phyloP scores from a whole-genome alignment of 495 filamentous ascomycete species.

The Hypoxylon rickii region DNA sequence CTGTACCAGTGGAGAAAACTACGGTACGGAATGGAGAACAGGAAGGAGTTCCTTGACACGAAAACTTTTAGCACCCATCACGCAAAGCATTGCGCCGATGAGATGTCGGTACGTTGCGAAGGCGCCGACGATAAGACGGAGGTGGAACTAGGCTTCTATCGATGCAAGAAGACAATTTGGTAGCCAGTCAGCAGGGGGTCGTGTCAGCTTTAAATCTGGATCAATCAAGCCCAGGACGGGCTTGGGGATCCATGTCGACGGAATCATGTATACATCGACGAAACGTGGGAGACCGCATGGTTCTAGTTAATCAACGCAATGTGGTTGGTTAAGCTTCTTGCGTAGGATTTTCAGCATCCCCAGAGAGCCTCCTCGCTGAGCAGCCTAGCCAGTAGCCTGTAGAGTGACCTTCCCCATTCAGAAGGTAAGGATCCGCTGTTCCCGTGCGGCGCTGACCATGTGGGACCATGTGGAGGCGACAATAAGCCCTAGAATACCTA shows the following conservation, averaged over 20 bases:
- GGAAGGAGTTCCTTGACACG: conserved; percentile 19
- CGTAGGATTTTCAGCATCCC: too few species aligned
- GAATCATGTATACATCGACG: too few species aligned
- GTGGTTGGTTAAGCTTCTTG: background rate
- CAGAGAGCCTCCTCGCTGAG: too few species aligned
- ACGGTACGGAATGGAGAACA: conserved; percentile 17
- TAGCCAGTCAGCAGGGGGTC: background rate
- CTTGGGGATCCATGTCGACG: too few species aligned
- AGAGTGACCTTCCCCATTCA: conserved; percentile 10
- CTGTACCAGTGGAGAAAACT: conserved; percentile 24
- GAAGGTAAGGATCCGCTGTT: background rate
- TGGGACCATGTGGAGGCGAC: background rate
- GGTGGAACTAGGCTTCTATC: conserved; percentile 21
- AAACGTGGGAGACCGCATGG: background rate
- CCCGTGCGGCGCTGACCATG: background rate
- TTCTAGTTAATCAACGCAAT: background rate
- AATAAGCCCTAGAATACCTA: background rate
- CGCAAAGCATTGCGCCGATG: conserved; percentile 23
- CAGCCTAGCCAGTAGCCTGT: too few species aligned
- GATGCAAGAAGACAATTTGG: conserved; percentile 24
- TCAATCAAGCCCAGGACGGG: too few species aligned
- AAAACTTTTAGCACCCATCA: conserved; percentile 24
- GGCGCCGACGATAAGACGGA: conserved; percentile 17
- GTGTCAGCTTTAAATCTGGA: background rate
- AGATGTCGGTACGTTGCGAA: conserved; percentile 23